Evolutionary conservation across 805 yeast species (phyloP).

Genomic region (Candida nonsorbophila): DNA sequence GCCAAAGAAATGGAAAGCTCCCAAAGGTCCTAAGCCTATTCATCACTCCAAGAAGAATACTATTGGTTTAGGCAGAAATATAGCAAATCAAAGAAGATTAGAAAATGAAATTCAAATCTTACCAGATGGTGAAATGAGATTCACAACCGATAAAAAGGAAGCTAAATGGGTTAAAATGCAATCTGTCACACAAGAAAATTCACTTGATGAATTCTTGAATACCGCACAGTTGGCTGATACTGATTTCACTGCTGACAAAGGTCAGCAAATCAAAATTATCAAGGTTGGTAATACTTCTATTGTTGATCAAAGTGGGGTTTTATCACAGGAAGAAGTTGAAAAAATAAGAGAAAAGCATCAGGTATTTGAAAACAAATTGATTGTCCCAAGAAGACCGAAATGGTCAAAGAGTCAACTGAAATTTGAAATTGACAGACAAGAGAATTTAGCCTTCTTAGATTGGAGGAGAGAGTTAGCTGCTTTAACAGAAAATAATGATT

Average conservation of each 20-base stretch:
- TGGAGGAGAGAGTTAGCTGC: conserved; percentile 92
- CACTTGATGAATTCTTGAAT: conserved; percentile 88
- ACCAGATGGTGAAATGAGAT: conserved; percentile 86
- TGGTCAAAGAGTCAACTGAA: conserved; percentile 76
- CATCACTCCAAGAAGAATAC: conserved; percentile 78
- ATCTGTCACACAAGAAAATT: conserved; percentile 91
- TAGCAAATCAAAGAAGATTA: conserved; percentile 64
- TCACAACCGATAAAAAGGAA: conserved; percentile 79
- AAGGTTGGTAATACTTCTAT: conserved; percentile 54
- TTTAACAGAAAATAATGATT: conserved; percentile 77
- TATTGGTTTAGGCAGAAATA: conserved; percentile 81
- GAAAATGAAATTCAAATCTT: conserved; percentile 66
- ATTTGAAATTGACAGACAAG: conserved; percentile 75
- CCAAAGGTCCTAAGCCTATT: conserved; percentile 89
- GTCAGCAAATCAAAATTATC: conserved; percentile 77
- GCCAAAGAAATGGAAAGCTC: conserved; percentile 75
- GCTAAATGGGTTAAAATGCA: conserved; percentile 86
- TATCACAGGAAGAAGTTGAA: conserved; percentile 63
- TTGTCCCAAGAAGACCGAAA: conserved; percentile 87
- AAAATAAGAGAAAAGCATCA: conserved; percentile 57
- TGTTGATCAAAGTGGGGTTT: conserved; percentile 39
- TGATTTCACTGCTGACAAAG: conserved; percentile 90
- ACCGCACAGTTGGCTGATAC: conserved; percentile 96
- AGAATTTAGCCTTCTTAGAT: conserved; percentile 82
- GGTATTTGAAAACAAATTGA: conserved; percentile 63